Evolutionary conservation across 768 basidiomycete genomes (phyloP), one percentile per base, ranked within the genome.

Genomic region (Hygrocybe punicea): DNA sequence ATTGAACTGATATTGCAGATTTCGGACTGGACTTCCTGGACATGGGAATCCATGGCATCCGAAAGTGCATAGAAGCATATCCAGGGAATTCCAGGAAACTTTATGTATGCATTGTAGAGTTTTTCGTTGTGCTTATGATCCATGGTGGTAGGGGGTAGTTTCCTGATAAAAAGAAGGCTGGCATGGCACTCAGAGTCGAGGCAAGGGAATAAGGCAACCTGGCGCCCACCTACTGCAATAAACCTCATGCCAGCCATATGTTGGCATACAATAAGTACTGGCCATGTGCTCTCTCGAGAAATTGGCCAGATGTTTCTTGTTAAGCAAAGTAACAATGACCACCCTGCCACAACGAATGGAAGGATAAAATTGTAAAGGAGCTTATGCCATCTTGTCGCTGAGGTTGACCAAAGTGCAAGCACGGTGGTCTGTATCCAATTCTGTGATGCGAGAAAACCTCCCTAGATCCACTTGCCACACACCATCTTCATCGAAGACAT

Each of bases 371-470:
- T 39, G 45, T 16, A 25, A 16, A 40, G 58, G 58, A 19, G 39
- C 37, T 40, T 34, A 25, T 34, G 33, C 34, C 33, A 59, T 21
- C 11, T 29, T 37, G 24, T 36, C 35, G 37, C 49, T 9, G 48
- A 59, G 34, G 54, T 59, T 59, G 49, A 59, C 48, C 55, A 59
- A 56, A 23, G 53, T 55, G 50, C 58, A 59, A 44, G 54, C 33
- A 13, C 17, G 6, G 36, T n/a, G 24, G 45, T 46, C 17, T 25
- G 29, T 29, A 29, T 59, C 55, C 29, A 59, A 36, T 44, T 48
- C 58, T 17, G 46, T 21, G 49, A 59, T 50, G 45, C 54, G 25
- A 14, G 23, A 13, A 44, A 19, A 23, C 8, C 16, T 25, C 7
- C 21, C 19, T 23, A 49, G 42, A 33, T 19, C 29, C 24, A 55